phyloP scores from a whole-genome alignment of 768 basidiomycete genomes.

The Mycena amicta region DNA sequence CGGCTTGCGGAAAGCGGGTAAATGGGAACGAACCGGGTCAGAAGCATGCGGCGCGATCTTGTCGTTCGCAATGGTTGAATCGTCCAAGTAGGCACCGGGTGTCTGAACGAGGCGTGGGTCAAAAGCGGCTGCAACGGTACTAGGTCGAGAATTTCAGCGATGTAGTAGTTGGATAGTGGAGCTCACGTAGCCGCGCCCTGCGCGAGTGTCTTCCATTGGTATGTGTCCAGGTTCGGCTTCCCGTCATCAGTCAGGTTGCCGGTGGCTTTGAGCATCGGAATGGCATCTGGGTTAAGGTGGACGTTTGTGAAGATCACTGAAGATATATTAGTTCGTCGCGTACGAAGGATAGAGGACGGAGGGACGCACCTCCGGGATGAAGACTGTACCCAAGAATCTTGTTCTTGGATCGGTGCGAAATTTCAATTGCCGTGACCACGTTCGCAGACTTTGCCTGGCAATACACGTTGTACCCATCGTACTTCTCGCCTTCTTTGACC shows the following conservation, averaged over 20 bases:
- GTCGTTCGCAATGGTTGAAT: background rate
- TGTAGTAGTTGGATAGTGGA: background rate
- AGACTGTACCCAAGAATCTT: background rate
- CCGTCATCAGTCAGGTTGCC: constrained; percentile 1
- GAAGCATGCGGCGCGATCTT: background rate
- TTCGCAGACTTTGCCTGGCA: background rate
- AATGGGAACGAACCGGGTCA: background rate
- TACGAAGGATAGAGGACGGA: background rate
- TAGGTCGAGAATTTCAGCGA: background rate
- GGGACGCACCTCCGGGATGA: constrained; percentile 3
- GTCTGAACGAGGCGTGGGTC: constrained; percentile 1
- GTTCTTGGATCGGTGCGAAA: background rate
- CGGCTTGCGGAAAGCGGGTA: background rate
- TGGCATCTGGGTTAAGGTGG: background rate
- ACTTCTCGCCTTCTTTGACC: background rate
- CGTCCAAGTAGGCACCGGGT: constrained; percentile 5
- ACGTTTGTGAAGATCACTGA: constrained; percentile 8
- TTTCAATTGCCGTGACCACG: background rate
- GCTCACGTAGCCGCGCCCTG: constrained; percentile 6
- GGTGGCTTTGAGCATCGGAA: background rate
- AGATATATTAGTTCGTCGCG: background rate
- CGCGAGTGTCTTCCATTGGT: background rate
- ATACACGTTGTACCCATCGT: background rate
- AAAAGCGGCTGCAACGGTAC: constrained; percentile 4
- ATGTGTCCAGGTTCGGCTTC: background rate